A percentile compares a stretch with the other conserved stretches of the same genome.
These are phyloP conservation scores for Mrakia blollopis DNA, from an alignment of 768 basidiomycete species.

Conservation along the genomic window DNA sequence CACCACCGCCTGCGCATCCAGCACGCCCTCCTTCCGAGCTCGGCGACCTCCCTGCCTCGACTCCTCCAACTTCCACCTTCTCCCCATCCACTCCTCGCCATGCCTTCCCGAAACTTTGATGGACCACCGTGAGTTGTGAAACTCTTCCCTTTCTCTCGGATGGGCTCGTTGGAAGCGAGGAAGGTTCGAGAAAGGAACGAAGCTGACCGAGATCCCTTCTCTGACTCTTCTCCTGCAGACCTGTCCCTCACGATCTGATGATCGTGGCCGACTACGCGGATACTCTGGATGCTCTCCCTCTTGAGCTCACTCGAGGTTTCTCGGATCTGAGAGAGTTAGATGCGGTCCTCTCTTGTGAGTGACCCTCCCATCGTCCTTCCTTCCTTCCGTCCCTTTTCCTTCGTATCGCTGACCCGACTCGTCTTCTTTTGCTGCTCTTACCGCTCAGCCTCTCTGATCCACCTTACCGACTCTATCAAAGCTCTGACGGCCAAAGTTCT, in stretches of 20 bases:
- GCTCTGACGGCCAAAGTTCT: constrained; percentile 50
- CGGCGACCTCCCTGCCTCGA: too few species aligned
- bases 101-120: too few species aligned
- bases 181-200: background rate
- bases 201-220: background rate
- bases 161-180: too few species aligned
- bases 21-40: too few species aligned
- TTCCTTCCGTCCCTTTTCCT: background rate
- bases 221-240: background rate
- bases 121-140: too few species aligned
- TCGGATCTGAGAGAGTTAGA: constrained; percentile 97
- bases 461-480: constrained; percentile 74
- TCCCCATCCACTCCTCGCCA: too few species aligned
- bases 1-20: too few species aligned
- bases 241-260: constrained; percentile 29
- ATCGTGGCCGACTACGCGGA: constrained; percentile 73
- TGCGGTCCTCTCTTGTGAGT: constrained; percentile 66
- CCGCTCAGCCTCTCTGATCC: constrained; percentile 64
- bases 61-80: too few species aligned
- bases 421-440: background rate
- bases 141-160: too few species aligned
- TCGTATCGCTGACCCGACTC: background rate
- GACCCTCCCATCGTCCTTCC: background rate
- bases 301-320: constrained; percentile 88
- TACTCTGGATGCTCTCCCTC: constrained; percentile 84